These are phyloP conservation scores for Acarospora socialis DNA, from an alignment of 2,329 filamentous ascomycete species.

Conservation along the genomic window DNA sequence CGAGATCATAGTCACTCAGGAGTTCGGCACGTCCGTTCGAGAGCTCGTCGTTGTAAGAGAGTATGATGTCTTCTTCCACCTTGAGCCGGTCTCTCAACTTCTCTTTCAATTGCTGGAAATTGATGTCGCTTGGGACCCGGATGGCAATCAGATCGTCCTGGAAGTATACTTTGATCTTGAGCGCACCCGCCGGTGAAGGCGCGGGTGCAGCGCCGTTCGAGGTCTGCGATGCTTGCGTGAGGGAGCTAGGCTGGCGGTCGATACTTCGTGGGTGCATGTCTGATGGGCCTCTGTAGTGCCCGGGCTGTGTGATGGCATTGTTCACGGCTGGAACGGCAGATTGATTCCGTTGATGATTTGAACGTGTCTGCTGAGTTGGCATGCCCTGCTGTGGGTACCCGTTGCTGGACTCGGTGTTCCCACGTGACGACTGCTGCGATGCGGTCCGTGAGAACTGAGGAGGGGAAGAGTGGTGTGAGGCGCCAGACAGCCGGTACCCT, in stretches of 20 bases:
- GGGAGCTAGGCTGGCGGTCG: slow-evolving; percentile 23
- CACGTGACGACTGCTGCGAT: slow-evolving; percentile 51
- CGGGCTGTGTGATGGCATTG: too few species aligned
- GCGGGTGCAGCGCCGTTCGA: slow-evolving; percentile 23
- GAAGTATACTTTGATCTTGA: slow-evolving; percentile 94
- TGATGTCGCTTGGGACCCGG: slow-evolving; percentile 68
- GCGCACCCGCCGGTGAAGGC: slow-evolving; percentile 35
- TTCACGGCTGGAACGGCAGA: too few species aligned
- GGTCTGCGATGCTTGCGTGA: slow-evolving; percentile 20
- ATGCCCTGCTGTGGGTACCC: slow-evolving; percentile 38
- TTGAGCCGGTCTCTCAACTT: slow-evolving; percentile 77
- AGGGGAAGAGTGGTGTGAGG: slow-evolving; percentile 51
- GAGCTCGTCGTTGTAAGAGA: slow-evolving; percentile 77
- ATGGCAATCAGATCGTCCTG: slow-evolving; percentile 86
- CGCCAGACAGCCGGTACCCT: slow-evolving; percentile 61
- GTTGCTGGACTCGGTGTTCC: slow-evolving; percentile 44
- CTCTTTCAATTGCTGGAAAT: slow-evolving; percentile 61
- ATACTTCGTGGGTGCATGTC: slow-evolving; percentile 21
- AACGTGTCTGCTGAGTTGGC: slow-evolving; percentile 23
- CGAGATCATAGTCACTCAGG: slow-evolving; percentile 66
- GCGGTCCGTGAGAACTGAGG: slow-evolving; percentile 46
- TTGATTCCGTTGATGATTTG: slow-evolving; percentile 28
- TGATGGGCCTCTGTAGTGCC: slow-evolving; percentile 14
- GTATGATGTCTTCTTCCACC: slow-evolving; percentile 58
- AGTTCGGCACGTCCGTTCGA: slow-evolving; percentile 61